A percentile compares a stretch with the other conserved stretches of the same genome.
phyloP scores from a whole-genome alignment of 345 rosid genomes.

The Hypericum androsaemum region DNA sequence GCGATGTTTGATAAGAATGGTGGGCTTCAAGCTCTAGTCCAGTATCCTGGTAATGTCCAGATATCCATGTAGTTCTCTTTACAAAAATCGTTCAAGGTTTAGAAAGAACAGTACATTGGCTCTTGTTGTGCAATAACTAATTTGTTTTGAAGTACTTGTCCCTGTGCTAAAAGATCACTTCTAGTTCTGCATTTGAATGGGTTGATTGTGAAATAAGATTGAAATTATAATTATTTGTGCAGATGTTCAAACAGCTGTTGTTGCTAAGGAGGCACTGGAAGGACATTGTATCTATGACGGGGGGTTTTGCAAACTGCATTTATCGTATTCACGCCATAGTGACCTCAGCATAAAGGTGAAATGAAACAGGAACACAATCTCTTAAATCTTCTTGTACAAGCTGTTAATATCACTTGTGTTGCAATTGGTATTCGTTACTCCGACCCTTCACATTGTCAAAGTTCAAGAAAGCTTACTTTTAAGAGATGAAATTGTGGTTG shows the following conservation, averaged over 20 bases:
- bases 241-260: conserved; percentile 93
- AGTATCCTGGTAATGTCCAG: conserved; percentile 50
- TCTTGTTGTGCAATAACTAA: too few species aligned
- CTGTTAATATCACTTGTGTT: too few species aligned
- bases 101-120: neutral
- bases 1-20: conserved; percentile 99
- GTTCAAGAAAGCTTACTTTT: neutral
- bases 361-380: too few species aligned
- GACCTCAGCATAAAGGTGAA: conserved; percentile 93
- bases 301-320: conserved; percentile 95
- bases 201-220: too few species aligned
- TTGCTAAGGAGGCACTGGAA: conserved; percentile 94
- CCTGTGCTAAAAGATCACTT: too few species aligned
- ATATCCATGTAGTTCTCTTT: conserved; percentile 1
- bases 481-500: conserved; percentile 8
- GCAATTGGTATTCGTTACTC: too few species aligned
- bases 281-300: conserved; percentile 98
- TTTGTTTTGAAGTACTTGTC: too few species aligned
- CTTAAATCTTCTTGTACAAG: too few species aligned
- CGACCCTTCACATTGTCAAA: too few species aligned
- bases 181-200: too few species aligned
- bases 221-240: conserved; percentile 10
- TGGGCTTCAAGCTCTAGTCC: conserved; percentile 86
- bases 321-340: conserved; percentile 86
- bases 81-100: neutral